Conservation (phyloP, 2,329 filamentous ascomycete genomes). For the Alternaria rosae region DNA sequence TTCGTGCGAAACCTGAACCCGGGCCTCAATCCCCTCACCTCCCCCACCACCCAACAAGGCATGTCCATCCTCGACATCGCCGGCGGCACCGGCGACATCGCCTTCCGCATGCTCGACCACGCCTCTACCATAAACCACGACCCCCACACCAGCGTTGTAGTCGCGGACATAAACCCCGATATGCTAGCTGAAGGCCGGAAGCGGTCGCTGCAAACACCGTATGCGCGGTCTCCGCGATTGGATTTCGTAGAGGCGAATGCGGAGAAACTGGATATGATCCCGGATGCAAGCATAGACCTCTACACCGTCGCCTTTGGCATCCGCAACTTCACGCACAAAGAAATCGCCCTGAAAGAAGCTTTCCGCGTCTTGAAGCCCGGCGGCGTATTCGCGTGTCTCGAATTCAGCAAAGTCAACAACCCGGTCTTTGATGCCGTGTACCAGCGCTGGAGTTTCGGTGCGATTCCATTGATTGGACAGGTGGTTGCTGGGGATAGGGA, state of each 20-base stretch:
- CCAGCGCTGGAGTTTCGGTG: conserved; percentile 94
- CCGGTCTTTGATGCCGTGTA: conserved; percentile 83
- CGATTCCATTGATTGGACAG: conserved; percentile 94
- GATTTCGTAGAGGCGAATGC: conserved; percentile 90
- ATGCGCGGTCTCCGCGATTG: conserved; percentile 63
- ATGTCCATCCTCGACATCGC: conserved; percentile 92
- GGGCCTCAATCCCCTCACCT: conserved; percentile 64
- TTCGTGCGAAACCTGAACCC: conserved; percentile 93
- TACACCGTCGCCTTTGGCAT: conserved; percentile 99
- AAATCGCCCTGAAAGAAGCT: conserved; percentile 81
- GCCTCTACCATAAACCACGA: conserved; percentile 82
- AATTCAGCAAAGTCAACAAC: conserved; percentile 88
- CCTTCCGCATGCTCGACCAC: conserved; percentile 93
- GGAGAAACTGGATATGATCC: conserved; percentile 72
- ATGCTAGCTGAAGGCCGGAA: conserved; percentile 92
- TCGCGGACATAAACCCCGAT: conserved; percentile 93
- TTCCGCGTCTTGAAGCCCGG: conserved; percentile 90
- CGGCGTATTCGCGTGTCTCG: conserved; percentile 93
- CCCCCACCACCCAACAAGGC: conserved; percentile 50
- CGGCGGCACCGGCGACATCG: conserved; percentile 96
- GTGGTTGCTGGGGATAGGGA: conserved; percentile 91
- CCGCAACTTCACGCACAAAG: conserved; percentile 94
- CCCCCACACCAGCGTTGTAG: conserved; percentile 80
- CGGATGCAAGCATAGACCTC: conserved; percentile 79
- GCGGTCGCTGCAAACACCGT: conserved; percentile 71